Percentiles rank a stretch among this genome's conserved stretches.
These are phyloP conservation scores for Penicillium digitatum DNA, from an alignment of 2,329 filamentous ascomycete species.

Conservation along the genomic window DNA sequence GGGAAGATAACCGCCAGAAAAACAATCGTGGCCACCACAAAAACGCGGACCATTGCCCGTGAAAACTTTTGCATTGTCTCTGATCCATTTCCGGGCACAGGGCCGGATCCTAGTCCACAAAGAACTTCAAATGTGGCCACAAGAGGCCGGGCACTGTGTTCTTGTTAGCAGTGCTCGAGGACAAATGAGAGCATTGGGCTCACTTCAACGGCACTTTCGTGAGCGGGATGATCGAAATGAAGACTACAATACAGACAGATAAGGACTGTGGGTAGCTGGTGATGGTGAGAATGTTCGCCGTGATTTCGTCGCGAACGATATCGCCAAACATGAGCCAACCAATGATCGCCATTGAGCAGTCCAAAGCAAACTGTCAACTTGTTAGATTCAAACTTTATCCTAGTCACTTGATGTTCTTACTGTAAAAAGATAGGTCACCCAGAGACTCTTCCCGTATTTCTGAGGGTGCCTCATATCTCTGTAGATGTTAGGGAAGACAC, in stretches of 20 bases:
- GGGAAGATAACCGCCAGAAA: constrained; percentile 70
- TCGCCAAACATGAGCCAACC: constrained; percentile 95
- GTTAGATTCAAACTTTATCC: constrained; percentile 11
- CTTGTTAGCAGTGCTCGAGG: constrained; percentile 19
- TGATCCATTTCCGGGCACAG: constrained; percentile 29
- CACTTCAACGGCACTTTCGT: constrained; percentile 89
- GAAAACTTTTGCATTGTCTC: constrained; percentile 55
- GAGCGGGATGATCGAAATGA: constrained; percentile 87
- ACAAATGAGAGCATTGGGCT: constrained; percentile 17
- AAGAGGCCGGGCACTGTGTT: constrained; percentile 68
- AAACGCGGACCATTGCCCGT: constrained; percentile 60
- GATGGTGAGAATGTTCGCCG: constrained; percentile 77
- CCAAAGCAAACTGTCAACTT: constrained; percentile 63
- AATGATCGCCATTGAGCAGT: constrained; percentile 74
- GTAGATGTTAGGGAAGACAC: constrained; percentile 81
- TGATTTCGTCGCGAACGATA: constrained; percentile 80
- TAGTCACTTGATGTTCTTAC: constrained; percentile 46
- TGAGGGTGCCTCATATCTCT: constrained; percentile 75
- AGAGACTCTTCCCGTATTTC: constrained; percentile 71
- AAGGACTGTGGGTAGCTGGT: constrained; percentile 68
- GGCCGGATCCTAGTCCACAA: constrained; percentile 63
- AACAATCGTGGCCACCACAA: constrained; percentile 68
- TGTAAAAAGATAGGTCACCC: constrained; percentile 79
- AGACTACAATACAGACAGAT: constrained; percentile 75
- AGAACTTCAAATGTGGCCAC: constrained; percentile 79